phyloP scores from a whole-genome alignment of 1,284 basidiomycete genomes.

The Ceratobasidium sp. region DNA sequence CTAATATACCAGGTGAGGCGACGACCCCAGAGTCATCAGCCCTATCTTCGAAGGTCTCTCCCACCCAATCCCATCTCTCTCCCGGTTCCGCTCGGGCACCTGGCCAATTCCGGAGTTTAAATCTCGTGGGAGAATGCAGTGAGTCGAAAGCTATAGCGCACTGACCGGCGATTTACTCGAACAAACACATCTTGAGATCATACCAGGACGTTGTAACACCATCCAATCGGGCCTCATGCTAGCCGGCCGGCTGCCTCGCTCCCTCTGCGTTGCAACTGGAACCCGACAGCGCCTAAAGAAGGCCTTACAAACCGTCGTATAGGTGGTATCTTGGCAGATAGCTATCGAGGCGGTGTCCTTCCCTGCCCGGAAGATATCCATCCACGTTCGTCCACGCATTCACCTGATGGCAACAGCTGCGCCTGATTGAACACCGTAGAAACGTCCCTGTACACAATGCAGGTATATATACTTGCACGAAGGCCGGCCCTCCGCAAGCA shows the following conservation, averaged over 20 bases:
- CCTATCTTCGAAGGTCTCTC: too few relatives aligned
- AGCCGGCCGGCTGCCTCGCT: background rate
- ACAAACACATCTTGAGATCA: too few relatives aligned
- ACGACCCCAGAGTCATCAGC: too few relatives aligned
- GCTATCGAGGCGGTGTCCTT: conserved; percentile 8
- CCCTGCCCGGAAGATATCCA: background rate
- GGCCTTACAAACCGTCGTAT: background rate
- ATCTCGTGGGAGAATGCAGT: too few relatives aligned
- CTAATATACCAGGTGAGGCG: too few relatives aligned
- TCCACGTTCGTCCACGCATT: conserved; percentile 12
- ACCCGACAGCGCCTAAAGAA: conserved; percentile 17
- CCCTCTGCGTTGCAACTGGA: background rate
- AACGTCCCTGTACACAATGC: conserved; percentile 1
- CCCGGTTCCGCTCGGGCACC: too few relatives aligned
- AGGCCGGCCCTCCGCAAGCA: too few relatives aligned
- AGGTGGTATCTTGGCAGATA: background rate
- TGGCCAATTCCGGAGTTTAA: too few relatives aligned
- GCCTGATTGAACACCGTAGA: background rate
- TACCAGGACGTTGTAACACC: background rate
- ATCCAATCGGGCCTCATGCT: too few relatives aligned
- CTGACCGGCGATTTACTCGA: too few relatives aligned
- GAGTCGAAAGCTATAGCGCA: too few relatives aligned
- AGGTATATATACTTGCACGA: background rate
- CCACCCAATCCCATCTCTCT: too few relatives aligned
- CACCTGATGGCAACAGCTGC: conserved; percentile 14